Conservation (phyloP, 148 eudicot species). For the Talinum fruticosum region DNA sequence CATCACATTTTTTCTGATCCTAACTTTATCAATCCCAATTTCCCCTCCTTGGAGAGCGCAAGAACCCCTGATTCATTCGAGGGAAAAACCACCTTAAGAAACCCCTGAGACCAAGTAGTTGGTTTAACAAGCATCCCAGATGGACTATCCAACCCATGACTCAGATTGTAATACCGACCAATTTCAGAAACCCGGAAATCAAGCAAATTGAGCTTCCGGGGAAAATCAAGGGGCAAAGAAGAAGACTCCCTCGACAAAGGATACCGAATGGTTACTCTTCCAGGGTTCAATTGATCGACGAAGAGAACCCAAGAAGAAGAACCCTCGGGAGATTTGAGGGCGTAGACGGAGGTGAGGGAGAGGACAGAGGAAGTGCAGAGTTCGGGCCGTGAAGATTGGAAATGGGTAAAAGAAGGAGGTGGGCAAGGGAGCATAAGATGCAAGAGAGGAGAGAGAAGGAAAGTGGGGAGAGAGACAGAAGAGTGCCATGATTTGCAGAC, state of each 20-base stretch:
- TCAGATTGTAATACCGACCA: constrained; percentile 20
- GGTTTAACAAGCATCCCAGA: background rate
- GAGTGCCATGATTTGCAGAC: constrained; percentile 25
- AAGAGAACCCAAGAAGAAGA: constrained; percentile 10
- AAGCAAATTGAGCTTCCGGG: background rate
- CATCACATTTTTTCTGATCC: background rate
- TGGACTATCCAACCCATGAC: too few species aligned
- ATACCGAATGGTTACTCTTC: background rate
- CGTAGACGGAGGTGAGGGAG: constrained; percentile 1
- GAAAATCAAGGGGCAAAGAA: background rate
- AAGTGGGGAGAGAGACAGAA: background rate
- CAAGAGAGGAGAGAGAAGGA: constrained; percentile 8
- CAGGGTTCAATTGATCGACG: constrained; percentile 14
- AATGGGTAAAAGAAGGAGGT: background rate
- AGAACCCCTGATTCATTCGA: background rate
- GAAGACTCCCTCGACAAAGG: background rate
- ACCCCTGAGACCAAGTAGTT: background rate
- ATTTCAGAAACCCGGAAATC: constrained; percentile 1
- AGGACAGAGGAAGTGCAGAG: background rate
- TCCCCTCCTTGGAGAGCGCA: background rate
- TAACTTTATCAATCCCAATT: constrained; percentile 18
- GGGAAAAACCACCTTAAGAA: constrained; percentile 9
- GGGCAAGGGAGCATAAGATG: background rate
- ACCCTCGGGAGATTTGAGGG: background rate
- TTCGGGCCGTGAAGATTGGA: background rate